Percentiles rank a stretch among this genome's conserved stretches.
phyloP scores from a whole-genome alignment of 495 filamentous ascomycete genomes.

The Penicillium robsamsonii region DNA sequence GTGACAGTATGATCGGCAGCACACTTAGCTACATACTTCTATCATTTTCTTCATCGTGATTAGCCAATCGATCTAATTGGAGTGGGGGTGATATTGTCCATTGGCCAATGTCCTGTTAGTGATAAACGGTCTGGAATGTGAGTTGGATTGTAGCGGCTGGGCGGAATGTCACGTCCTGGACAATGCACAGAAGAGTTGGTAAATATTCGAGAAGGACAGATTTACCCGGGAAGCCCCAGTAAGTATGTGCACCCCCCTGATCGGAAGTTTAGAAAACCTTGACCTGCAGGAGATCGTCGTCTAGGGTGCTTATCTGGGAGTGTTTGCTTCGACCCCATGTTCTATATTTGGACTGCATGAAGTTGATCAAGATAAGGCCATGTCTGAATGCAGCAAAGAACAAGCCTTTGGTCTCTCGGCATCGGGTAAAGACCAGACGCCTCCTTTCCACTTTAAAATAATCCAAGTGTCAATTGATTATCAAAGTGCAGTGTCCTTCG shows the following conservation, averaged over 20 bases:
- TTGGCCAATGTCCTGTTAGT: slow-evolving; percentile 13
- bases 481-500: neutral
- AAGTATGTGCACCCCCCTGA: neutral
- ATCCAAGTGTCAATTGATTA: neutral
- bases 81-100: neutral
- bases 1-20: slow-evolving; percentile 24
- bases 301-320: slow-evolving; percentile 5
- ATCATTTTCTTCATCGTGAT: slow-evolving; percentile 2
- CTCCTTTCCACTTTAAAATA: neutral
- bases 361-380: slow-evolving; percentile 3
- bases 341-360: slow-evolving; percentile 25
- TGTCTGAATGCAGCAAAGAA: slow-evolving; percentile 20
- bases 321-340: slow-evolving; percentile 11
- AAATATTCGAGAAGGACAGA: slow-evolving; percentile 25
- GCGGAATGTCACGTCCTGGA: slow-evolving; percentile 39
- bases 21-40: slow-evolving; percentile 10
- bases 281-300: slow-evolving; percentile 21
- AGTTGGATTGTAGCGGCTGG: slow-evolving; percentile 29
- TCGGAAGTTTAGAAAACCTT: slow-evolving; percentile 9
- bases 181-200: slow-evolving; percentile 31
- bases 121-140: slow-evolving; percentile 28
- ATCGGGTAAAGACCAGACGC: neutral
- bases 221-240: neutral
- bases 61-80: slow-evolving; percentile 4
- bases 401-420: neutral